Percentiles rank a stretch among this genome's conserved stretches.
These are phyloP conservation scores for Suillus bovinus DNA, from an alignment of 768 basidiomycete species.

Conservation along the genomic window DNA sequence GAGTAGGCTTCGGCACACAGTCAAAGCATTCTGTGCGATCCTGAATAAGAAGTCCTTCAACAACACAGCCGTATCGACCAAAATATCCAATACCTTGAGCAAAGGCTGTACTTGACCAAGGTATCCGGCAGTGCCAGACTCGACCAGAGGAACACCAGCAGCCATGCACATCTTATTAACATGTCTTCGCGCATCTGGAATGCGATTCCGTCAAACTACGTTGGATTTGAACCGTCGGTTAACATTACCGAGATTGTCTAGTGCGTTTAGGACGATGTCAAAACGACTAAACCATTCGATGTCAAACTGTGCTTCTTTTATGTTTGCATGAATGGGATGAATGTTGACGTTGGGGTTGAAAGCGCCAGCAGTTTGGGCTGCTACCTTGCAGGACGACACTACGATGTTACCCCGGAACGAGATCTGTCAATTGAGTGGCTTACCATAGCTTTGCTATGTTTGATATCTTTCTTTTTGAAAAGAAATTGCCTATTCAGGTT, in stretches of 20 bases:
- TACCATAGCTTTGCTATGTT: constrained; percentile 93
- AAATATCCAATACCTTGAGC: constrained; percentile 56
- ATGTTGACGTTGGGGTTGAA: constrained; percentile 91
- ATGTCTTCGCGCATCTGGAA: constrained; percentile 87
- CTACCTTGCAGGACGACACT: constrained; percentile 51
- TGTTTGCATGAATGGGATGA: constrained; percentile 89
- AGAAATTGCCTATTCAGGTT: constrained; percentile 97
- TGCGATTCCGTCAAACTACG: constrained; percentile 1
- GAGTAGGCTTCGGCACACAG: constrained; percentile 89
- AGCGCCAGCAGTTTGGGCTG: constrained; percentile 75
- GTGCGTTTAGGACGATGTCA: constrained; percentile 90
- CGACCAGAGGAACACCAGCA: constrained; percentile 85
- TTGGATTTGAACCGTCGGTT: neutral
- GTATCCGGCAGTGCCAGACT: constrained; percentile 96
- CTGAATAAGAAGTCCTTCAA: constrained; percentile 38
- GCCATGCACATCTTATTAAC: constrained; percentile 99
- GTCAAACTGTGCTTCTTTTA: constrained; percentile 91
- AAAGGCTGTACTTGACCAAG: constrained; percentile 96
- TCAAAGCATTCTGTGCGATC: constrained; percentile 94
- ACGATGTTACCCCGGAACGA: neutral
- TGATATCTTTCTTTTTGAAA: constrained; percentile 96
- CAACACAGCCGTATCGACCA: neutral
- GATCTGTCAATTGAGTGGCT: constrained; percentile 16
- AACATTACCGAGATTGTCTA: constrained; percentile 82
- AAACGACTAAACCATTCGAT: constrained; percentile 89